Evolutionary conservation across 2,329 filamentous ascomycete genomes (phyloP).

Genomic region (Hypoxylon sp.): DNA sequence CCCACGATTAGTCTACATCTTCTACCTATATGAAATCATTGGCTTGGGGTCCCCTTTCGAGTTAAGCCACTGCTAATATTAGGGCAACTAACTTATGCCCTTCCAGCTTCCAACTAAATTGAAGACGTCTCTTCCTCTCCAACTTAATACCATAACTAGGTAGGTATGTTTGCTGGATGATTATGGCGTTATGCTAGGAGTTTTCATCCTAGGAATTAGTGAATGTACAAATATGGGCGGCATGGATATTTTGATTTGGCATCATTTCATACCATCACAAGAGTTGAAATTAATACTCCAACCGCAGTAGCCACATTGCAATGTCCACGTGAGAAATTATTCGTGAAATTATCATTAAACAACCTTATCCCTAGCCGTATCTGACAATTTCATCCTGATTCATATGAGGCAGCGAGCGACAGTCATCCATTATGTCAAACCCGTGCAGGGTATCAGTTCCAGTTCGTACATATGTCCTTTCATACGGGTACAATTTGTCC

Average conservation of each 20-base stretch:
- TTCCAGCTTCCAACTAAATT: not conserved
- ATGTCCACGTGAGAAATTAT: constrained; percentile 3
- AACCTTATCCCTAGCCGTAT: constrained; percentile 14
- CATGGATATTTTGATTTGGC: not conserved
- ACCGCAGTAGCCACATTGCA: not conserved
- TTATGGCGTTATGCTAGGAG: not conserved
- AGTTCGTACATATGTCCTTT: constrained; percentile 21
- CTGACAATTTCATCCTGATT: constrained; percentile 31
- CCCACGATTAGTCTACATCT: not conserved
- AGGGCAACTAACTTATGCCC: not conserved
- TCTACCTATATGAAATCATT: not conserved
- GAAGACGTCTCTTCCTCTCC: not conserved
- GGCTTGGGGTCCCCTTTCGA: not conserved
- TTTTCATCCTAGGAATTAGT: not conserved
- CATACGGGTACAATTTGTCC: constrained; percentile 18
- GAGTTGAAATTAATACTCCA: not conserved
- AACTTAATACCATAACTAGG: not conserved
- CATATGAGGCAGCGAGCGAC: constrained; percentile 35
- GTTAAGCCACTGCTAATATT: not conserved
- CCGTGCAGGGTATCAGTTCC: constrained; percentile 41
- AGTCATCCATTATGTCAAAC: constrained; percentile 36
- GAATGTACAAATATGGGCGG: not conserved
- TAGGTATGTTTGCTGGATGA: not conserved
- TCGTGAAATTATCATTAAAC: constrained; percentile 25
- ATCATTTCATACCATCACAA: not conserved